These are phyloP conservation scores for Podila epigama DNA, from an alignment of 192 early-diverging fungal genomes.

Conservation along the genomic window DNA sequence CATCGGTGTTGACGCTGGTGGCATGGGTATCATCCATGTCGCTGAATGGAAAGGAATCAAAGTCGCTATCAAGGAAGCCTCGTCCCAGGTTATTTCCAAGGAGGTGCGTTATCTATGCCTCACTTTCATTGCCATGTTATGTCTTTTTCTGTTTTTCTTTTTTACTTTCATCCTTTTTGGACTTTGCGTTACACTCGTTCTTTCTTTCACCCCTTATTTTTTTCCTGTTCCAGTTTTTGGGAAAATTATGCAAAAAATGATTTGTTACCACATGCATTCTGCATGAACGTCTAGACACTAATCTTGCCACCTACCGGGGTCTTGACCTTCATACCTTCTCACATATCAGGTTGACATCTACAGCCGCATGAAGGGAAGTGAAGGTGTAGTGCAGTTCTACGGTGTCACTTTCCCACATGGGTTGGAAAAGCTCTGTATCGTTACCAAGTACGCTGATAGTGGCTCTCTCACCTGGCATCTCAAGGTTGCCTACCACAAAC, in stretches of 20 bases:
- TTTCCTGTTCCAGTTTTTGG: no score
- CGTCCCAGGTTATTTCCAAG: conserved; percentile 25
- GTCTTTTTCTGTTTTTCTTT: neutral
- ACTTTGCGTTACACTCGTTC: no score
- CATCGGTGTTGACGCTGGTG: conserved; percentile 40
- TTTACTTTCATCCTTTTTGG: no score
- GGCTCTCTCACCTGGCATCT: conserved; percentile 48
- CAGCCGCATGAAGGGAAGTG: conserved; percentile 32
- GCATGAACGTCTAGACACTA: no score
- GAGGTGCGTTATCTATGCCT: conserved; percentile 15
- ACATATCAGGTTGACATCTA: conserved; percentile 34
- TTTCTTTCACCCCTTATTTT: no score
- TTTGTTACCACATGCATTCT: no score
- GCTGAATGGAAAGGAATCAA: conserved; percentile 40
- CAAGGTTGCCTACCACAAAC: conserved; percentile 33
- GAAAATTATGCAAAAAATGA: no score
- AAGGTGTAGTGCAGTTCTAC: conserved; percentile 29
- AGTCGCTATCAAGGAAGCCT: conserved; percentile 44
- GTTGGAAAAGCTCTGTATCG: conserved; percentile 37
- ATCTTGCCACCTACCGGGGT: no score
- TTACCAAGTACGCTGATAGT: conserved; percentile 48
- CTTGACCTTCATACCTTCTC: neutral
- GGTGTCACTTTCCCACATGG: conserved; percentile 34
- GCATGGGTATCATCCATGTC: conserved; percentile 40
- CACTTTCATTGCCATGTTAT: neutral